Base-by-base conservation (phyloP, 768 basidiomycete species). In the Boletus subcaerulescens region DNA sequence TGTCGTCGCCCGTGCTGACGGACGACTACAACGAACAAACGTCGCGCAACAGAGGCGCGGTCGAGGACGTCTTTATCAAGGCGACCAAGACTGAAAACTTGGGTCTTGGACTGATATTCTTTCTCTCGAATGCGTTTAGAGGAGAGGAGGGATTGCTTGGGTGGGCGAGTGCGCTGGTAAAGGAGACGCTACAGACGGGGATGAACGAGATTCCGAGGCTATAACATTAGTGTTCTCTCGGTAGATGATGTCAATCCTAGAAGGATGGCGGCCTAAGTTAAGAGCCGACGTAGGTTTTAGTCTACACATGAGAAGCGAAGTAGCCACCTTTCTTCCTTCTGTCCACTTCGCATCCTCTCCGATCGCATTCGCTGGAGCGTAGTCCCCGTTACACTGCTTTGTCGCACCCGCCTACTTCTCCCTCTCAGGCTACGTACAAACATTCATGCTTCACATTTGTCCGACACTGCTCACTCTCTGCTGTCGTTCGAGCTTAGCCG, bases 41-140 rank as follows among this genome's bases (percentile, higher is more conserved):
- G 3, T 69, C 74, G 12, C 78, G 80, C 26, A 83, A 86, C 63
- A 80, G 84, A 40, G 75, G 76, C 20, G 66, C 82, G 3, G 66
- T 96, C 8, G 90, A 96, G 69, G 85, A 89, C 52, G 79, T 93
- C 0, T 89, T 95, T 68, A 76, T 87, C 64, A 93, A 90, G 65
- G 85, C 83, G 0, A 78, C 85, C 11, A 78, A 82, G 43, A 74
- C 86, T 22, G 78, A 85, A 55, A 73, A 80, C 15, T 75, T 97
- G 41, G 82, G 87, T 0, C 82, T 87, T 66, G 94, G 95, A 0
- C 66, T 94, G 52, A 72, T 85, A 17, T 91, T 86, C 66, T 91
- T 92, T 69, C 64, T 96, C 36, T 70, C 73, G 62, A 78, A 56
- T 62, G 74, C 64, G 48, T 76, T 65, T 75, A 79, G 60, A 62